phyloP scores from a whole-genome alignment of 768 basidiomycete species.

The Phallus indusiatus region DNA sequence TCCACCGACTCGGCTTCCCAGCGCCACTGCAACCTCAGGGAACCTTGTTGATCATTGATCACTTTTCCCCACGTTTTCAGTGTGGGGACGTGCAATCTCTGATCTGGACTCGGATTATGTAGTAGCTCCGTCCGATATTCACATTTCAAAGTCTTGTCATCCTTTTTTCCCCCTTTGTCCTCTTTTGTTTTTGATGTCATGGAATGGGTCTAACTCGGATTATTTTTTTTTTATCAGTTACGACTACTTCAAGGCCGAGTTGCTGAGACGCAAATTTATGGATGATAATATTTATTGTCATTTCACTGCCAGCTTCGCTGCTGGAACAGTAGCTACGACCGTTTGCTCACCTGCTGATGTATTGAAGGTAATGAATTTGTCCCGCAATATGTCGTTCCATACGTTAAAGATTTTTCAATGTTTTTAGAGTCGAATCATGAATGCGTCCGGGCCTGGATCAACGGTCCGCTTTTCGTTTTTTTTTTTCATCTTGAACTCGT shows the following conservation, averaged over 20 bases:
- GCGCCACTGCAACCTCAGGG: not conserved
- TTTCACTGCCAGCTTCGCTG: constrained; percentile 80
- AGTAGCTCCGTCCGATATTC: too few relatives aligned
- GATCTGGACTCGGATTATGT: too few relatives aligned
- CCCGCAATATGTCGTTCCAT: not conserved
- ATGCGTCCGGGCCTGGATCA: constrained; percentile 74
- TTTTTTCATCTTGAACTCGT: not conserved
- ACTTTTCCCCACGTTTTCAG: not conserved
- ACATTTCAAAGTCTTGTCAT: not conserved
- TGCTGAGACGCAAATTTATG: constrained; percentile 63
- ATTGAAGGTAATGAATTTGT: constrained; percentile 41
- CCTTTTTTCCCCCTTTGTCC: not conserved
- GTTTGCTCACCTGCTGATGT: constrained; percentile 87
- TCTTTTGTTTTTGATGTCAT: not conserved
- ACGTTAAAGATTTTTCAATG: not conserved
- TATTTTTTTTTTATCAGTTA: constrained; percentile 38
- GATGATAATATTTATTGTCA: constrained; percentile 77
- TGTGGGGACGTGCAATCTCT: not conserved
- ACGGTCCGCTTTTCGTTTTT: constrained; percentile 28
- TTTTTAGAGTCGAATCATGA: constrained; percentile 73
- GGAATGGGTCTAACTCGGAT: too few relatives aligned
- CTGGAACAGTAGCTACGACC: constrained; percentile 83
- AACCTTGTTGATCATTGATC: too few relatives aligned
- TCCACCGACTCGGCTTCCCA: not conserved
- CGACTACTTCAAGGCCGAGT: constrained; percentile 84